Percentiles rank a stretch among this genome's conserved stretches.
phyloP scores from a whole-genome alignment of 2,329 filamentous ascomycete genomes.

The Lachnum nothofagi region DNA sequence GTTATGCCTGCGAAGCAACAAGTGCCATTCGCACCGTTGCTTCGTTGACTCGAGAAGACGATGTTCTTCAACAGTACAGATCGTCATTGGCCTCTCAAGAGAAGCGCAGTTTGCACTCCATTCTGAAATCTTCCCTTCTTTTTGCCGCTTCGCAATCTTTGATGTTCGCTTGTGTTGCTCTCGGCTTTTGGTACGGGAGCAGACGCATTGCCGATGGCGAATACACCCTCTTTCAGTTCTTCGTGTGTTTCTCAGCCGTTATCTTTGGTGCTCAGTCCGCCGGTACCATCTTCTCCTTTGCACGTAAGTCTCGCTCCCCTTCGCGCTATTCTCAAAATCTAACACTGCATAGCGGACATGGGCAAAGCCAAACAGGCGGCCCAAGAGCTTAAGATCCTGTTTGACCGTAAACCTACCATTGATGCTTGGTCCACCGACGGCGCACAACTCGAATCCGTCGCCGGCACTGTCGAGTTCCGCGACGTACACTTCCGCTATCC shows the following conservation, averaged over 20 bases:
- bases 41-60: slow-evolving; percentile 77
- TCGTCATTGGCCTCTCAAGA: slow-evolving; percentile 62
- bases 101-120: slow-evolving; percentile 62
- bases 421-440: slow-evolving; percentile 76
- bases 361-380: slow-evolving; percentile 86
- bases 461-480: slow-evolving; percentile 81
- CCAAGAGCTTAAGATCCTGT: slow-evolving; percentile 71
- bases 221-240: slow-evolving; percentile 81
- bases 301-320: slow-evolving; percentile 40
- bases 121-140: slow-evolving; percentile 69
- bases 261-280: slow-evolving; percentile 92
- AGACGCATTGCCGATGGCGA: slow-evolving; percentile 65
- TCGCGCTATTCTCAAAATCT: slow-evolving; percentile 1
- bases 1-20: slow-evolving; percentile 88
- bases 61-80: slow-evolving; percentile 71
- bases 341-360: slow-evolving; percentile 60
- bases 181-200: slow-evolving; percentile 87
- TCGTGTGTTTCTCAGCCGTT: slow-evolving; percentile 80
- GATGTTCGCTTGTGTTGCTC: slow-evolving; percentile 75
- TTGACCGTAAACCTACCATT: slow-evolving; percentile 76
- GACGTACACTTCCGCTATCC: slow-evolving; percentile 94
- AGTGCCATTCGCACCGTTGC: slow-evolving; percentile 92
- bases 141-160: slow-evolving; percentile 83
- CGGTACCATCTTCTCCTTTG: slow-evolving; percentile 82
- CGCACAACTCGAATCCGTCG: slow-evolving; percentile 54